phyloP scores from a whole-genome alignment of 225 moss, liverwort and hornwort genomes.

The Polytrichum commune region DNA sequence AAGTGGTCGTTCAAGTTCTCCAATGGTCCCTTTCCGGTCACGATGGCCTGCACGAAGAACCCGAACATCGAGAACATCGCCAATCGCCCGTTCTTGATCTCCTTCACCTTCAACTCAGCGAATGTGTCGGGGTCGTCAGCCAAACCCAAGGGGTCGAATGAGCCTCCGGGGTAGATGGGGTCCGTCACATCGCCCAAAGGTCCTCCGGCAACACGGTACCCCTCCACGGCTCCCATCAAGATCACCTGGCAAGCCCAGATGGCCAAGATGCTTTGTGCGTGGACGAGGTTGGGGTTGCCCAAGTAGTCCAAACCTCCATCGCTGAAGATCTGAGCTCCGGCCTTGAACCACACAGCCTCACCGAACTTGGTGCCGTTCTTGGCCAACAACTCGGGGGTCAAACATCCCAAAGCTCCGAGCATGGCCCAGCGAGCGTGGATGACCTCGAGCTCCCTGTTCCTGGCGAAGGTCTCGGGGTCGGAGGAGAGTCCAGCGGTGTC shows the following conservation, averaged over 20 bases:
- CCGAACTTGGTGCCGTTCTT: constrained; percentile 44
- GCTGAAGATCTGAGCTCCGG: constrained; percentile 39
- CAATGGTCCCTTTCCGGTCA: constrained; percentile 33
- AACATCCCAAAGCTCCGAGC: constrained; percentile 31
- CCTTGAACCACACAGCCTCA: constrained; percentile 54
- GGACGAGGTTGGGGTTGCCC: constrained; percentile 33
- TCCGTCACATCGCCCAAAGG: constrained; percentile 33
- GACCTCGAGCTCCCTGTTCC: constrained; percentile 40
- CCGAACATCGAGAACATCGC: constrained; percentile 43
- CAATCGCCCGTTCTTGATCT: constrained; percentile 60
- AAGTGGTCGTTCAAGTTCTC: constrained; percentile 34
- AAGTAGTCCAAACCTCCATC: constrained; percentile 35
- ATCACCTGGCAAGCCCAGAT: constrained; percentile 29
- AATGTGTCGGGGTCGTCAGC: constrained; percentile 38
- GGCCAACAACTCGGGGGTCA: constrained; percentile 31
- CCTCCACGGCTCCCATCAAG: constrained; percentile 37
- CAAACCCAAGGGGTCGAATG: constrained; percentile 32
- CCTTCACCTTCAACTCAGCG: constrained; percentile 64
- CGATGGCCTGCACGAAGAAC: constrained; percentile 41
- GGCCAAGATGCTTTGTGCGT: constrained; percentile 41
- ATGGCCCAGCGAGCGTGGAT: constrained; percentile 53
- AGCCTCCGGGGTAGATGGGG: constrained; percentile 30
- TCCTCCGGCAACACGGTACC: constrained; percentile 26
- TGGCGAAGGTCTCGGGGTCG: constrained; percentile 47
- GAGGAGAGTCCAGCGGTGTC: constrained; percentile 34